A percentile compares a stretch with the other conserved stretches of the same genome.
These are phyloP conservation scores for Eragrostis tef DNA, from an alignment of 202 grass and related monocot species.

Conservation along the genomic window DNA sequence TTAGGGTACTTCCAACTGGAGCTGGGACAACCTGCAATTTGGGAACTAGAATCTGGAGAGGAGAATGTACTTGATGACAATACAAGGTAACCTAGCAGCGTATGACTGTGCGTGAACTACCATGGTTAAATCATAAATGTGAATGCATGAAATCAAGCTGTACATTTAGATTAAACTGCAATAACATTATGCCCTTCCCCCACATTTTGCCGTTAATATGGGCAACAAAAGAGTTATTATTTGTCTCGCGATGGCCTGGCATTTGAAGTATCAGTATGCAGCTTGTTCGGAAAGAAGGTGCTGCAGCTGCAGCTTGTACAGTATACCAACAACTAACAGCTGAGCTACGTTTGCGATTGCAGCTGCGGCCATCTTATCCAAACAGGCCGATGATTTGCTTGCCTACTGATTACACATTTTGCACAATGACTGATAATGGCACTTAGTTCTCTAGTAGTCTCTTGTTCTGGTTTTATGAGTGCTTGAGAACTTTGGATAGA, in stretches of 20 bases:
- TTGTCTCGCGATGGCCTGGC: background rate
- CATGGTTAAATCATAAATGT: constrained; percentile 7
- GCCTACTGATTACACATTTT: background rate
- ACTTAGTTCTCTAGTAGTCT: constrained; percentile 17
- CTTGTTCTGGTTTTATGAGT: constrained; percentile 16
- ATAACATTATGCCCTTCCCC: background rate
- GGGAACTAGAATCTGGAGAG: constrained; percentile 76
- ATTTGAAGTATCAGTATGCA: constrained; percentile 36
- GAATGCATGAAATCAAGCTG: background rate
- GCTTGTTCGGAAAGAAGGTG: no score
- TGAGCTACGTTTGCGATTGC: no score
- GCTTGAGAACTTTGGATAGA: constrained; percentile 28
- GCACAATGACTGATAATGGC: background rate
- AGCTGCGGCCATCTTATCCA: no score
- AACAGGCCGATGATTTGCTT: constrained; percentile 28
- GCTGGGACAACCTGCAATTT: constrained; percentile 73
- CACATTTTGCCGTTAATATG: background rate
- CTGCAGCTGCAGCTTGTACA: no score
- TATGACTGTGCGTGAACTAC: constrained; percentile 11
- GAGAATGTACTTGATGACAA: constrained; percentile 63
- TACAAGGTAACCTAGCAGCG: constrained; percentile 55
- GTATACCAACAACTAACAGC: no score
- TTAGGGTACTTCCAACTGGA: constrained; percentile 87
- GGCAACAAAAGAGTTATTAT: background rate
- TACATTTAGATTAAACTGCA: background rate